Conservation (phyloP, 2,329 filamentous ascomycete species). For the Colletotrichum tabaci region DNA sequence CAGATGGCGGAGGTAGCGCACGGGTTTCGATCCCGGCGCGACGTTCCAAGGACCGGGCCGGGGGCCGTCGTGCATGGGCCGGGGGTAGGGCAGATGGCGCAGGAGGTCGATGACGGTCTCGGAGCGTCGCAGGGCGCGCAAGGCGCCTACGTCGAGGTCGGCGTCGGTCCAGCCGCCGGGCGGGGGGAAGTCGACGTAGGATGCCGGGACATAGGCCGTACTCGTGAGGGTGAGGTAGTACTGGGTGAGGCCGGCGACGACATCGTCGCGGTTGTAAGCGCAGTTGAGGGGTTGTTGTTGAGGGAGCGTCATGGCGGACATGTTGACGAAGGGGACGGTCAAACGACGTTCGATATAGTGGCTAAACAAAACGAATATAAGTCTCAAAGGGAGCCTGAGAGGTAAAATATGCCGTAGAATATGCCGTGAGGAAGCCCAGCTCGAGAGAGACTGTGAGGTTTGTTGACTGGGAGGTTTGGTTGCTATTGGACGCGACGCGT, state of each 20-base stretch:
- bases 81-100: constrained; percentile 37
- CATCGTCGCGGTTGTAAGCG: constrained; percentile 34
- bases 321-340: not conserved
- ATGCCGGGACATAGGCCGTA: constrained; percentile 30
- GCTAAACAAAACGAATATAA: not conserved
- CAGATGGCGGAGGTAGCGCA: constrained; percentile 38
- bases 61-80: constrained; percentile 39
- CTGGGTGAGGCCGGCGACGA: constrained; percentile 31
- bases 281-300: constrained; percentile 32
- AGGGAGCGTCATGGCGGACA: constrained; percentile 13
- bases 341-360: too few species aligned
- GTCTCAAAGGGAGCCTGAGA: not conserved
- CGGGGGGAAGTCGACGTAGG: constrained; percentile 33
- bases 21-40: constrained; percentile 28
- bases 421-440: not conserved
- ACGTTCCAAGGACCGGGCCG: constrained; percentile 39
- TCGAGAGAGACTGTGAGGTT: not conserved
- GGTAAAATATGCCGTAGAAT: too few species aligned
- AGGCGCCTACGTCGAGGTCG: constrained; percentile 35
- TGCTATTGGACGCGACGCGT: constrained; percentile 34
- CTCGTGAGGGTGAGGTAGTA: constrained; percentile 30
- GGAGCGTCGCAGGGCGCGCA: constrained; percentile 36
- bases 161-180: constrained; percentile 35
- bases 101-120: constrained; percentile 37
- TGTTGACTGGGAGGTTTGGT: constrained; percentile 5